Base-by-base conservation (phyloP, 202 grass and related monocot genomes). In the Eragrostis tef region DNA sequence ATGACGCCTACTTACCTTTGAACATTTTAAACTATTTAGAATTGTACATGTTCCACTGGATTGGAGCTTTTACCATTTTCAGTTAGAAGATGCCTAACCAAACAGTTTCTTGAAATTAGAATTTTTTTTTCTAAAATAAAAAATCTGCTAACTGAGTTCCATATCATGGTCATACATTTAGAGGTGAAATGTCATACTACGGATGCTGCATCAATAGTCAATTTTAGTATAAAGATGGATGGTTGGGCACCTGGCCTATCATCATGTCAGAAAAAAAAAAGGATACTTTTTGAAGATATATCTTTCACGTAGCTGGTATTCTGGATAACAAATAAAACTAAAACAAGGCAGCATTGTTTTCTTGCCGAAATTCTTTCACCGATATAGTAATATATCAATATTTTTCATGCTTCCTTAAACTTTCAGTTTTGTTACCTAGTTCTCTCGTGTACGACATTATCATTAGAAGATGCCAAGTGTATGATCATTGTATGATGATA, bases 311-410 rank as follows among this genome's bases (percentile, higher is more conserved):
- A 25, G 27, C 17, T 66, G 6, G 22, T 63, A 9, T 79, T 31
- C 6, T 3, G 16, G 6, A 2, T 64, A 36, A 21, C 34, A 72
- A 11, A 11, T 46, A 46, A 46, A 46, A 46, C 10, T 53, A 81
- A 51, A 17, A 64, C 27, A 61, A 27, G 7, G 11, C 17, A 44
- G 43, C 9, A 42, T 17, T 8, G 15, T 41, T 61, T 59, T 51
- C 13, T 81, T 11, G 5, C 70, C 15, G 27, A 43, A 22, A 26
- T 66, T 83, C 15, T 74, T 83, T 52, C 24, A 74, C 27, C 39
- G 42, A 69, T 69, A 78, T 48, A 27, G 42, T 2, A 39, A 6
- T 2, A 39, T 39, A 39, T 39, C 34, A 54, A 31, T 7, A 17
- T 26, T 64, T 73, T 82, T 9, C 26, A 6, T 45, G 47, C 47